Evolutionary conservation across 2,329 filamentous ascomycete species (phyloP).

Genomic region (Fusarium incarnatum): DNA sequence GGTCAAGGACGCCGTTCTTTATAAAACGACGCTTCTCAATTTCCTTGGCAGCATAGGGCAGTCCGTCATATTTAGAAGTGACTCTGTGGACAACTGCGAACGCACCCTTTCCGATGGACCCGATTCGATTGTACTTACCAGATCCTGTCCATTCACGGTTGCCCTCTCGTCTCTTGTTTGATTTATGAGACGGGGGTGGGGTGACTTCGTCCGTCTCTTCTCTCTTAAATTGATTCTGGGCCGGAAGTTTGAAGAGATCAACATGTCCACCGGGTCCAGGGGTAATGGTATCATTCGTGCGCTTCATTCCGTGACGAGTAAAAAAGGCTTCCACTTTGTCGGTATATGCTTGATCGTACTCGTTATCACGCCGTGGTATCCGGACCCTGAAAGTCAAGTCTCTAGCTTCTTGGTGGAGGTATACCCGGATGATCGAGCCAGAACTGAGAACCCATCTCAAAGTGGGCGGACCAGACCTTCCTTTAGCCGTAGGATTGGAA

Average conservation of each 20-base stretch:
- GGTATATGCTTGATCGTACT: slow-evolving; percentile 72
- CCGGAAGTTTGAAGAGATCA: slow-evolving; percentile 51
- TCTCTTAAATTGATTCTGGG: slow-evolving; percentile 35
- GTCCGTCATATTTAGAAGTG: slow-evolving; percentile 84
- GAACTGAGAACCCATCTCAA: slow-evolving; percentile 72
- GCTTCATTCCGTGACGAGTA: slow-evolving; percentile 50
- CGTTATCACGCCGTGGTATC: slow-evolving; percentile 79
- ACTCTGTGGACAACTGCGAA: slow-evolving; percentile 95
- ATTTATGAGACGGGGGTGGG: slow-evolving; percentile 21
- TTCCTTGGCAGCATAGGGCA: slow-evolving; percentile 91
- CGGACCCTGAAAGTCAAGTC: slow-evolving; percentile 87
- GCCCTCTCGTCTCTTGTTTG: slow-evolving; percentile 45
- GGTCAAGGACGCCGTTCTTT: slow-evolving; percentile 89
- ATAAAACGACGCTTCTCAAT: slow-evolving; percentile 93
- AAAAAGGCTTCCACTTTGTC: slow-evolving; percentile 78
- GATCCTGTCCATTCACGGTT: slow-evolving; percentile 84
- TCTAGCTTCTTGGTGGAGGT: slow-evolving; percentile 61
- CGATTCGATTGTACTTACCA: slow-evolving; percentile 83
- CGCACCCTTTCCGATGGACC: slow-evolving; percentile 88
- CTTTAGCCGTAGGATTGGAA: slow-evolving; percentile 53
- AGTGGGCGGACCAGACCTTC: slow-evolving; percentile 50
- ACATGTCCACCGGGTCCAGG: slow-evolving; percentile 62
- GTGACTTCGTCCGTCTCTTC: slow-evolving; percentile 38
- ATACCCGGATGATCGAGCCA: slow-evolving; percentile 79
- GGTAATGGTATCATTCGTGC: slow-evolving; percentile 58